Conservation (phyloP, 208 protist genomes). For the Leishmania arabica region DNA sequence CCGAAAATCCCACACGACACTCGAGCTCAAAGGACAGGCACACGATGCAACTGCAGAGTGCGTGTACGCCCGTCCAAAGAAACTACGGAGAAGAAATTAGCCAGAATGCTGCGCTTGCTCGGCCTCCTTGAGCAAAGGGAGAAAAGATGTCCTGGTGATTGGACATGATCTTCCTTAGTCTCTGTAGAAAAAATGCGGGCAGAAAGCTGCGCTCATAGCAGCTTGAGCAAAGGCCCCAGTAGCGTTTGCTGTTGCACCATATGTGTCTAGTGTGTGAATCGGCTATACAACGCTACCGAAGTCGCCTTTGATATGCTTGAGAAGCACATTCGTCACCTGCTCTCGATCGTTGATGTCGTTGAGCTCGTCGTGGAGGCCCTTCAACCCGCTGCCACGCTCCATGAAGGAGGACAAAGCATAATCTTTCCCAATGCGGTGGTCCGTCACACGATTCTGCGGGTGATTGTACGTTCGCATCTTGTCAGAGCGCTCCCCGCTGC, state of each 20-base stretch:
- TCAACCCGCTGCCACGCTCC: constrained; percentile 65
- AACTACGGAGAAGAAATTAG: background rate
- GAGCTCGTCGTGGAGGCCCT: constrained; percentile 76
- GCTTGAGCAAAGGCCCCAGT: background rate
- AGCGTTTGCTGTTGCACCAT: background rate
- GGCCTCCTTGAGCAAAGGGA: background rate
- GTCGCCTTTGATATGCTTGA: constrained; percentile 76
- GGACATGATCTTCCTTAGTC: background rate
- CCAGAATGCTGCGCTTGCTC: background rate
- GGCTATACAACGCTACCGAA: constrained; percentile 53
- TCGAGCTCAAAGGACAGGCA: background rate
- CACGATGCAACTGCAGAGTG: background rate
- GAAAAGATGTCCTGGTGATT: background rate
- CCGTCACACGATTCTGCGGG: constrained; percentile 89
- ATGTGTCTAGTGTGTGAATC: constrained; percentile 6
- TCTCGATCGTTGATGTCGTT: constrained; percentile 74
- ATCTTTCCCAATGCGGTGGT: constrained; percentile 89
- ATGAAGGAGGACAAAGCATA: constrained; percentile 80
- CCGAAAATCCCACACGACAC: background rate
- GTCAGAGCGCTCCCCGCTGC: constrained; percentile 88
- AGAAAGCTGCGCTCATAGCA: background rate
- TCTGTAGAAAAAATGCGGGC: background rate
- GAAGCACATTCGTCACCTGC: constrained; percentile 60
- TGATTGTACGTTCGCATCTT: constrained; percentile 93
- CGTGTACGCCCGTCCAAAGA: background rate